Evolutionary conservation across 1,284 basidiomycete species (phyloP).

Genomic region (Sporisorium exsertum): DNA sequence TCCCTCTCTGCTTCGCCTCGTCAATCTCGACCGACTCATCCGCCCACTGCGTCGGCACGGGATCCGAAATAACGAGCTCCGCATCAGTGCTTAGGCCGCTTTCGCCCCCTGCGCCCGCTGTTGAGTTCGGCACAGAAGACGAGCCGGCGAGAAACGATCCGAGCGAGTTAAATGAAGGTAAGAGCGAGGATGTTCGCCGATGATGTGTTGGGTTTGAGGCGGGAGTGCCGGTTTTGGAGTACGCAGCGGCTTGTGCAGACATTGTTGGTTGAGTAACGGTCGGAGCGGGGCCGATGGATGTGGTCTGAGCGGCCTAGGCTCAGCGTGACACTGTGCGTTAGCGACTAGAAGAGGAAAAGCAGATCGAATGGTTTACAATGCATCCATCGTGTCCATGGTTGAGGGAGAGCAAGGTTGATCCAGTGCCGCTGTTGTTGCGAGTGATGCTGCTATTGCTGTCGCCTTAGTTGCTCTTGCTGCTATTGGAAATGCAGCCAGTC

Average conservation of each 20-base stretch:
- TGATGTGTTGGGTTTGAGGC: slow-evolving; percentile 3
- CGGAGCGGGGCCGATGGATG: no score
- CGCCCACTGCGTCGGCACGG: slow-evolving; percentile 38
- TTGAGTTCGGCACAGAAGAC: background rate
- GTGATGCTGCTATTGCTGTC: background rate
- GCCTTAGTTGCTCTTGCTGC: no score
- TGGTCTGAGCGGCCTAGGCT: no score
- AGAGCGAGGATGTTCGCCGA: slow-evolving; percentile 33
- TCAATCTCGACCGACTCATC: slow-evolving; percentile 30
- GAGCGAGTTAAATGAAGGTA: slow-evolving; percentile 39
- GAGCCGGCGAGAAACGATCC: slow-evolving; percentile 35
- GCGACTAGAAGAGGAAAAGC: no score
- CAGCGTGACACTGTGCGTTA: no score
- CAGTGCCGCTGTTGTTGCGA: no score
- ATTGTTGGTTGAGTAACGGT: background rate
- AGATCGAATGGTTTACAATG: no score
- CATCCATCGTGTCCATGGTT: no score
- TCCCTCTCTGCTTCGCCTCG: no score
- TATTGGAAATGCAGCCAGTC: no score
- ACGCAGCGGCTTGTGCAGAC: background rate
- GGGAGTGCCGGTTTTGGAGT: background rate
- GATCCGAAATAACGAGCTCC: slow-evolving; percentile 40
- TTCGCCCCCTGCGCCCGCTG: slow-evolving; percentile 3
- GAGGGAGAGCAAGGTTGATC: no score
- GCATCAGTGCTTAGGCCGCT: slow-evolving; percentile 35